Evolutionary conservation across 345 rosid species (phyloP), one percentile per base, ranked within the genome.

Genomic region (Pugionium dolabratum): DNA sequence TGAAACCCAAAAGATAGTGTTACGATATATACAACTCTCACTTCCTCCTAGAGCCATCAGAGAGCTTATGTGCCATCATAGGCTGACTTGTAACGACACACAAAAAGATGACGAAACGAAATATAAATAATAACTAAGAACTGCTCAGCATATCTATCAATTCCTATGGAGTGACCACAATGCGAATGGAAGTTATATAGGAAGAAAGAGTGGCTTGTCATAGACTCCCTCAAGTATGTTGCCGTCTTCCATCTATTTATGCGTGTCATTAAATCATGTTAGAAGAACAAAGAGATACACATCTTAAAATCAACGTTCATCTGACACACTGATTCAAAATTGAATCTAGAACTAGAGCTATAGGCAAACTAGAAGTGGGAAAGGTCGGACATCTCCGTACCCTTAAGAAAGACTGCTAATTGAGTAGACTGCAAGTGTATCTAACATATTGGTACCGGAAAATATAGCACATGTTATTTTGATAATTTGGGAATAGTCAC

Each of bases 1-100:
- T 1, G 25, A 61, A 52, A 32, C 25, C 36, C 31, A 50, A 11
- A 49, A 31, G 37, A 34, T 4, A 9, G 37, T 52, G 26, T 25
- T 51, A 55, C 52, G 51, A 45, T 50, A 50, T 5, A 28, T 7
- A 49, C 47, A 62, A 34, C 26, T 48, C n/a, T 39, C 37, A 8
- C n/a, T 35, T 5, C 40, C 0, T 51, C 40, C 50, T 63, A 41
- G 39, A 57, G 7, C 69, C 49, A 54, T 54, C 27, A 64, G 48
- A 66, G 5, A 55, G 55, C 45, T 42, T 43, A 54, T 33, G 1
- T 41, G 28, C 42, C 53, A 64, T 4, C 49, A 36, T 54, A 53
- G 4, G 32, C 34, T 54, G 57, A 39, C 40, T 40, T 8, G 51
- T 40, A 64, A 33, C 11, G 33, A 34, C 25, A 27, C 34, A 41